Conservation (phyloP, 306 rosid species). For the Glycine tomentella region DNA sequence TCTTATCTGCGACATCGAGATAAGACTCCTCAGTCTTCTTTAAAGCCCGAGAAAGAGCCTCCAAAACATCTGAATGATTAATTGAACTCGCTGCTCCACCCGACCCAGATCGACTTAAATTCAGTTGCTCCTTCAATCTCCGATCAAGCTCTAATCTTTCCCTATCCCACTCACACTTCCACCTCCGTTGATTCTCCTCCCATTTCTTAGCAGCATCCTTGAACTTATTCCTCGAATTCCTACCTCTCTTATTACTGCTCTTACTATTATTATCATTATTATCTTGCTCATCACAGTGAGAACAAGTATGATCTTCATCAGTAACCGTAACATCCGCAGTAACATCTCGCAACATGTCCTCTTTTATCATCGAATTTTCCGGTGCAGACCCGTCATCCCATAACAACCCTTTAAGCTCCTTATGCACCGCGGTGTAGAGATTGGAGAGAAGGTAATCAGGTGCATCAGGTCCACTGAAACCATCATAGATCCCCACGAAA, state of each 20-base stretch:
- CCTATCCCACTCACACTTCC: slow-evolving; percentile 95
- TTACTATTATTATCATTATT: slow-evolving; percentile 36
- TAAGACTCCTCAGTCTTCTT: slow-evolving; percentile 89
- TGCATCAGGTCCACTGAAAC: slow-evolving; percentile 98
- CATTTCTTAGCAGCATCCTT: slow-evolving; percentile 69
- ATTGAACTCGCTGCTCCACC: slow-evolving; percentile 40
- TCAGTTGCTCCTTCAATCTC: slow-evolving; percentile 77
- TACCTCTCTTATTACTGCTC: slow-evolving; percentile 46
- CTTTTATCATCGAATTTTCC: slow-evolving; percentile 30
- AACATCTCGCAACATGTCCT: background rate
- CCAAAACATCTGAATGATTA: slow-evolving; percentile 79
- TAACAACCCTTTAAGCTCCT: slow-evolving; percentile 84
- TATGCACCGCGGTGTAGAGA: slow-evolving; percentile 74
- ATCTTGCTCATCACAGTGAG: slow-evolving; percentile 68
- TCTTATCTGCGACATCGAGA: slow-evolving; percentile 83
- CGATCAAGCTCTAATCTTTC: slow-evolving; percentile 90
- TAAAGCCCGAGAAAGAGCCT: slow-evolving; percentile 83
- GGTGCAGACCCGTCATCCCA: slow-evolving; percentile 75
- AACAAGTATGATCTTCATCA: slow-evolving; percentile 60
- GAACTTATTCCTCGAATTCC: slow-evolving; percentile 58
- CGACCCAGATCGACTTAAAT: slow-evolving; percentile 57
- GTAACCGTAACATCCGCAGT: no score
- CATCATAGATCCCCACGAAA: slow-evolving; percentile 96
- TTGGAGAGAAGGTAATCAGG: slow-evolving; percentile 86
- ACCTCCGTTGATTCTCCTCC: slow-evolving; percentile 89